Evolutionary conservation across 2,329 filamentous ascomycete genomes (phyloP).

Genomic region (Fusarium metavorans): DNA sequence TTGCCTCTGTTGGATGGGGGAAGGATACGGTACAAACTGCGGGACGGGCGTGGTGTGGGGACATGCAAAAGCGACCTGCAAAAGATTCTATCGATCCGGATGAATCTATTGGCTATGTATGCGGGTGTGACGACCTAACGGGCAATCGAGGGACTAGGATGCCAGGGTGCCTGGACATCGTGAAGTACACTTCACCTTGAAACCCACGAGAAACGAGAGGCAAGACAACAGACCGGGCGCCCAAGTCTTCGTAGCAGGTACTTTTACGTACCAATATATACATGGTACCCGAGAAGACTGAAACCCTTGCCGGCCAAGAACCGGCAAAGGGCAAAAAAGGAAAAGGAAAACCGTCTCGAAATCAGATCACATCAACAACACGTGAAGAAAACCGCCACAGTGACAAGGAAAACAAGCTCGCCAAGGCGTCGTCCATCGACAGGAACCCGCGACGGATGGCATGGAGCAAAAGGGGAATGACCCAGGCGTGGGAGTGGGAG

Average conservation of each 20-base stretch:
- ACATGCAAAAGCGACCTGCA: slow-evolving; percentile 15
- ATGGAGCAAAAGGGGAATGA: background rate
- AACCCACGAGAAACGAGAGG: slow-evolving; percentile 12
- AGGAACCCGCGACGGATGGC: background rate
- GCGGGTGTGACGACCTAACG: slow-evolving; percentile 31
- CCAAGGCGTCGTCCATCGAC: background rate
- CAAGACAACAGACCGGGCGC: slow-evolving; percentile 3
- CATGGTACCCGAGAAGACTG: background rate
- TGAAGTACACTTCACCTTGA: slow-evolving; percentile 28
- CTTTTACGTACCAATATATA: slow-evolving; percentile 26
- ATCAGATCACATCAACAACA: background rate
- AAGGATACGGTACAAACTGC: slow-evolving; percentile 7
- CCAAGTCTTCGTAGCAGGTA: slow-evolving; percentile 7
- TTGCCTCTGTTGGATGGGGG: slow-evolving; percentile 10
- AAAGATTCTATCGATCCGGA: slow-evolving; percentile 9
- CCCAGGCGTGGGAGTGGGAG: slow-evolving; percentile 7
- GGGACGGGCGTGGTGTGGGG: slow-evolving; percentile 12
- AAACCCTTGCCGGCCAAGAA: slow-evolving; percentile 15
- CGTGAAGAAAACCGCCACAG: background rate
- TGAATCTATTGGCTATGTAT: slow-evolving; percentile 28
- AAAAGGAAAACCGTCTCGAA: background rate
- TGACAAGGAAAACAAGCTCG: slow-evolving; percentile 4
- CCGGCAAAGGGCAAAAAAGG: background rate
- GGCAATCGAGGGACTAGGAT: slow-evolving; percentile 32
- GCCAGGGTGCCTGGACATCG: slow-evolving; percentile 9